Evolutionary conservation across 2,329 filamentous ascomycete species (phyloP), one percentile per base, ranked within the genome.

Genomic region (Purpureocillium takamizusanense): DNA sequence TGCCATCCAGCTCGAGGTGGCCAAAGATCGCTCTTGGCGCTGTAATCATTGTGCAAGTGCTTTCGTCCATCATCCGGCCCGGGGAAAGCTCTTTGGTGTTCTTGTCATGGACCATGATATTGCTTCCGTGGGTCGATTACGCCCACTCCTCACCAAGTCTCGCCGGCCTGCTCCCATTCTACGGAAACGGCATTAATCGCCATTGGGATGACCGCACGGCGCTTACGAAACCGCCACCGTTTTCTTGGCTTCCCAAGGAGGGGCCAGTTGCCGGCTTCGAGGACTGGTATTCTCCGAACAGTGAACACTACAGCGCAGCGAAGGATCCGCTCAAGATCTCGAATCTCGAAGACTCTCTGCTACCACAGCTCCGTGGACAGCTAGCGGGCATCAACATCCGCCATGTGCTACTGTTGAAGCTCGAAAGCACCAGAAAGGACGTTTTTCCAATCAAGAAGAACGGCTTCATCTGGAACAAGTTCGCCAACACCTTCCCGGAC

Each of bases 401-500:
- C 39, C 62, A 68, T 36, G 52, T 68, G 2, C 46, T 68, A 11
- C 42, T 67, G 18, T 39, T 68, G 1, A 57, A 65, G 21, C 48
- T 68, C 1, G 65, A 68, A 38, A 67, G 64, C 34, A 66, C 63
- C 0, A 56, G 65, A 18, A 60, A 59, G 3, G 65, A 68, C 36
- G 55, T 68, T 4, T 68, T 67, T 21, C 65, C 65, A 0, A 49
- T 68, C 27, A 64, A 65, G 27, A 61, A 60, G 40, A 51, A 58
- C 1, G 59, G 59, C 12, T 43, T 60, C 35, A 59, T 66, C 18
- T 60, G 54, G 39, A 49, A 63, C 6, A 54, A 57, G 2, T 48
- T 60, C 1, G 46, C 46, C 5, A 47, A 54, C 1, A 62, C 60
- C 2, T 53, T 52, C 13, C 49, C 55, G 15, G 46, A 61, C 3